Base-by-base conservation (phyloP, 371 early-diverging fungal species). In the Apophysomyces variabilis region DNA sequence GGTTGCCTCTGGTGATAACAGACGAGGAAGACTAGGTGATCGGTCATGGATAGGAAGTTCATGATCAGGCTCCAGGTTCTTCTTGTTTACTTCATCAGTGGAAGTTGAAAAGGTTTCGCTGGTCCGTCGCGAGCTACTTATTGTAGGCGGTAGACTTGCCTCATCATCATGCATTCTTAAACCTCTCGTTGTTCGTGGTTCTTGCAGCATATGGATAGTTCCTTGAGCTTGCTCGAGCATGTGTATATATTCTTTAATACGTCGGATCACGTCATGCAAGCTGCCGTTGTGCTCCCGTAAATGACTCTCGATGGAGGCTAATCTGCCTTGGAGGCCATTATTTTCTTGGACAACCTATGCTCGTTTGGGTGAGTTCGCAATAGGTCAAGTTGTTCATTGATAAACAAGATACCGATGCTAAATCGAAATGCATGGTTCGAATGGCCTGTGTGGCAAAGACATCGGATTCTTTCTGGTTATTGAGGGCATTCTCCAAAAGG, bases 401-500 rank as follows among this genome's bases (percentile, higher is more conserved):
- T 37, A 26, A 35, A 47, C 36, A 35, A 39, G 13, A 58, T 76
- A 86, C 88, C 67, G 72, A 78, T 21, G 83, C 81, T 37, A 88
- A 78, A 62, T 87, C 83, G 5, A 84, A 78, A 58, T 87, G 82
- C 58, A 86, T 83, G 66, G 78, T 69, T 50, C 85, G 78, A 21
- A 88, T 84, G 9, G 75, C 73, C 57, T 80, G 82, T 7, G 83
- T 83, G 16, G 87, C 85, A 61, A 66, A 75, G 18, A 82, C 80
- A 60, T 86, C 85, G 3, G 81, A 73, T 67, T 86, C 82, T 65
- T 82, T 89, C 64, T 89, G 89, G 1, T 71, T 76, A 38, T 78
- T 73, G 11, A 87, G 73, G 9, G 89, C 85, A 50, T 71, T 84
- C 47, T 89, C 87, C 16, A 89, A 64, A 32, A 85, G 69, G 4